phyloP scores from a whole-genome alignment of 495 filamentous ascomycete species.

The Aspergillus nanangensis region DNA sequence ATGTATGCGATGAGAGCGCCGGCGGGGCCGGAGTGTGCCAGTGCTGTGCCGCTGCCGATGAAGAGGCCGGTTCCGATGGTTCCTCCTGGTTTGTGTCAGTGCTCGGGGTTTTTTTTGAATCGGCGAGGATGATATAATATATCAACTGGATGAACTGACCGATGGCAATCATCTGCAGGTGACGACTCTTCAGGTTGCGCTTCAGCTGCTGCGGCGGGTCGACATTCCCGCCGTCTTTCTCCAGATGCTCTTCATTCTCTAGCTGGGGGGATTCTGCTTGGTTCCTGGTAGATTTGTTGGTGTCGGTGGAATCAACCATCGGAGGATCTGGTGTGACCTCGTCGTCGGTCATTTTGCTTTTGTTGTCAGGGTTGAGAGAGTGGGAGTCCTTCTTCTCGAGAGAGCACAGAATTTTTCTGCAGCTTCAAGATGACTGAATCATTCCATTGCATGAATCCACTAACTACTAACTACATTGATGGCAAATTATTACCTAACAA shows the following conservation, averaged over 20 bases:
- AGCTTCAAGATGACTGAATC: too few species aligned
- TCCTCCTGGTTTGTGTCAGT: slow-evolving; percentile 44
- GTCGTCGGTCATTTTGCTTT: slow-evolving; percentile 1
- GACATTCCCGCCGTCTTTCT: slow-evolving; percentile 1
- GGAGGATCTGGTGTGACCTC: slow-evolving; percentile 2
- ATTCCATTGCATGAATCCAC: too few species aligned
- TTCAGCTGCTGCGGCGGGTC: slow-evolving; percentile 20
- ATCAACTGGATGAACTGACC: slow-evolving; percentile 22
- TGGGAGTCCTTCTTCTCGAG: too few species aligned
- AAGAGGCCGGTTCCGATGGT: slow-evolving; percentile 73
- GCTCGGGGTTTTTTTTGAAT: too few species aligned
- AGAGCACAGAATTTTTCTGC: too few species aligned
- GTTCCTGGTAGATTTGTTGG: too few species aligned
- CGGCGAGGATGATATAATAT: too few species aligned
- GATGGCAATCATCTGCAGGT: slow-evolving; percentile 63
- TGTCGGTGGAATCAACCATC: too few species aligned
- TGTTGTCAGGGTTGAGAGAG: neutral
- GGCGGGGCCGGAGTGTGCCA: slow-evolving; percentile 58
- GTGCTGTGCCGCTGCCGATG: slow-evolving; percentile 60
- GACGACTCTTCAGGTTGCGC: slow-evolving; percentile 57
- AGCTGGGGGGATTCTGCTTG: neutral
- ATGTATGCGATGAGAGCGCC: slow-evolving; percentile 60
- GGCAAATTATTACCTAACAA: too few species aligned
- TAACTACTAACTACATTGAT: too few species aligned
- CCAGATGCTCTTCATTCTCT: neutral